Percentiles rank a stretch among this genome's conserved stretches.
Evolutionary conservation across 1,284 basidiomycete species (phyloP).

Genomic region (Pseudozyma sp.): DNA sequence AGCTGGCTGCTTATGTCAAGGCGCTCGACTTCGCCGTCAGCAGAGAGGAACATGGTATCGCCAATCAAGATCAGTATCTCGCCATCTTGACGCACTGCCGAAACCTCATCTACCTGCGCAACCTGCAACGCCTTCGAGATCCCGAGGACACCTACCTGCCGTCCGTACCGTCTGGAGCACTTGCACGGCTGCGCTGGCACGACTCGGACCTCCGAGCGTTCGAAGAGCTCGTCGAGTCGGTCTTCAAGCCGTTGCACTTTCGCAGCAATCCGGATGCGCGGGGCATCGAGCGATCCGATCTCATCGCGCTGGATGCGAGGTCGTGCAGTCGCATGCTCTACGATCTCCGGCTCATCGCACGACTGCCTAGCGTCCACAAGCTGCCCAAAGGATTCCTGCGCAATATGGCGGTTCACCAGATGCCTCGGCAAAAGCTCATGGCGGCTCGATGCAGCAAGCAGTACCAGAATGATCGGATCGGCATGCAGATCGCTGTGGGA

Average conservation of each 20-base stretch:
- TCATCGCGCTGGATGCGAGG: slow-evolving; percentile 25
- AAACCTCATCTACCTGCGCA: slow-evolving; percentile 45
- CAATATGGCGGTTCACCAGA: slow-evolving; percentile 18
- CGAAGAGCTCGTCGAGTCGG: slow-evolving; percentile 39
- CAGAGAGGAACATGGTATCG: slow-evolving; percentile 32
- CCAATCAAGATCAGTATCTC: slow-evolving; percentile 39
- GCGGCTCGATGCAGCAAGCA: slow-evolving; percentile 37
- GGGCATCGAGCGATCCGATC: slow-evolving; percentile 31
- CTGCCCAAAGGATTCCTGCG: slow-evolving; percentile 36
- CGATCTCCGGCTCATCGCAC: slow-evolving; percentile 26
- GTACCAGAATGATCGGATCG: slow-evolving; percentile 43
- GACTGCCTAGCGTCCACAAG: slow-evolving; percentile 23
- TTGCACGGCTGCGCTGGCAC: slow-evolving; percentile 33
- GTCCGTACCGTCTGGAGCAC: slow-evolving; percentile 26
- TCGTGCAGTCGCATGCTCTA: slow-evolving; percentile 34
- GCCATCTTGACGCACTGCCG: slow-evolving; percentile 33
- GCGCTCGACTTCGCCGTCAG: slow-evolving; percentile 47
- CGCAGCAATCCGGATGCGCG: slow-evolving; percentile 26
- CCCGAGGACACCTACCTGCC: slow-evolving; percentile 35
- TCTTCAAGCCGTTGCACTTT: slow-evolving; percentile 46
- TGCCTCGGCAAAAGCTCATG: slow-evolving; percentile 28
- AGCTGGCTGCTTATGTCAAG: slow-evolving; percentile 27
- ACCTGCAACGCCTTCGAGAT: slow-evolving; percentile 29
- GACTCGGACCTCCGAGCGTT: slow-evolving; percentile 38
- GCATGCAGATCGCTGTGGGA: slow-evolving; percentile 17